Evolutionary conservation across 345 rosid genomes (phyloP), one percentile per base, ranked within the genome.

Genomic region (Hypericum androsaemum): DNA sequence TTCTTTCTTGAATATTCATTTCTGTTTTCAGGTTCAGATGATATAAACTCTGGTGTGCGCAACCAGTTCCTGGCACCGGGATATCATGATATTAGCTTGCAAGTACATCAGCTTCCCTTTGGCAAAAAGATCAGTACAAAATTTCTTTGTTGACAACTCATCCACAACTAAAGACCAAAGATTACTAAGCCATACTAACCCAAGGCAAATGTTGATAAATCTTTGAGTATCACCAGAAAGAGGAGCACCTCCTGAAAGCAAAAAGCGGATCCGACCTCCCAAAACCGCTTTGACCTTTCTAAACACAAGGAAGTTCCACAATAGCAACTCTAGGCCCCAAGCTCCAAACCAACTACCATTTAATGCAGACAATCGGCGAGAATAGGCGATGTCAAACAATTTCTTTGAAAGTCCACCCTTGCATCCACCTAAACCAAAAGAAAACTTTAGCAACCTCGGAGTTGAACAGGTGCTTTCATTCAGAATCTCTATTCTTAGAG

Each of bases 161-260:
- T 43, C 41, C 13, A 40, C 36, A 57, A 22, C 41, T 35, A 7
- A 57, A 58, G 32, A 44, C 42, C 59, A 53, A 55, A 71, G 41
- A 47, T 64, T 53, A 22, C 50, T 40, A 52, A 52, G 55, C 46
- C 62, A 58, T 50, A 73, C 87, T 73, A 70, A 88, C 97, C 97
- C 94, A 64, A 94, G 75, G 62, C 97, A 94, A 56, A 94, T 82
- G 82, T 86, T 94, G 76, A 94, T 88, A 72, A 88, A 94, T 82
- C 99, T 88, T 72, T 94, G 99, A 60, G 99, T 94, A 64, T 83
- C 94, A 61, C 71, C 81, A 64, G 95, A 86, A 68, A 94, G 86
- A 53, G 99, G 99, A 54, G 99, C 97, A 69, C 99, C 99, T 13
- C 99, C 99, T 41, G 97, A 94, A 49, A 94, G 87, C 79, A 94